These are phyloP conservation scores for Amauroascus verrucosus DNA, from an alignment of 2,329 filamentous ascomycete species.

Conservation along the genomic window DNA sequence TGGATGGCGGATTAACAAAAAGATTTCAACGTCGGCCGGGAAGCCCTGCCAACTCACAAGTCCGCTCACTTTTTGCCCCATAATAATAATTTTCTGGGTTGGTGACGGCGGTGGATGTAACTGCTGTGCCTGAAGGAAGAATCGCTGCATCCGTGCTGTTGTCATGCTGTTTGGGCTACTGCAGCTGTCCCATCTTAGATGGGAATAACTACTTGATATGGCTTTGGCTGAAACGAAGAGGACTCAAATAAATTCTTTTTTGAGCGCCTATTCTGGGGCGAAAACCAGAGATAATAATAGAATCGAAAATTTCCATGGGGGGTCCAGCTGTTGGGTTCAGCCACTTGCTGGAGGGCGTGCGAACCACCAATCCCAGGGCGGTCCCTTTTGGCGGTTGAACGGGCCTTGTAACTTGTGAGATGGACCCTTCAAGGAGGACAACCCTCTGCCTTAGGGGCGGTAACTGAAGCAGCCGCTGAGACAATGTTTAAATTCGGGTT, in stretches of 20 bases:
- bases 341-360: background rate
- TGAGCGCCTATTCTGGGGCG: background rate
- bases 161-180: too few species aligned
- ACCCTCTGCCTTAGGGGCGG: background rate
- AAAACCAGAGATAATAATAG: background rate
- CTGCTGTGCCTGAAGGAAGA: too few species aligned
- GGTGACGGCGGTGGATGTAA: background rate
- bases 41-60: conserved; percentile 7
- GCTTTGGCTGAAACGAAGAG: background rate
- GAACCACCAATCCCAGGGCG: conserved; percentile 1
- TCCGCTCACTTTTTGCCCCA: background rate
- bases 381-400: conserved; percentile 2
- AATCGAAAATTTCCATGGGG: background rate
- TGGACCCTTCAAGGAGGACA: conserved; percentile 6
- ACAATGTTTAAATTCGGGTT: background rate
- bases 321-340: background rate
- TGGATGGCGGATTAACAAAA: background rate
- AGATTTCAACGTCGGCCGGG: conserved; percentile 4
- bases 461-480: background rate
- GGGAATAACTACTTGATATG: too few species aligned
- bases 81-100: background rate
- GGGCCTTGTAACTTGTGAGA: background rate
- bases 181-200: too few species aligned
- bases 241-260: background rate
- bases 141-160: too few species aligned